These are phyloP conservation scores for Brasenia schreberi DNA, from an alignment of 164 flowering plant species.

Conservation along the genomic window DNA sequence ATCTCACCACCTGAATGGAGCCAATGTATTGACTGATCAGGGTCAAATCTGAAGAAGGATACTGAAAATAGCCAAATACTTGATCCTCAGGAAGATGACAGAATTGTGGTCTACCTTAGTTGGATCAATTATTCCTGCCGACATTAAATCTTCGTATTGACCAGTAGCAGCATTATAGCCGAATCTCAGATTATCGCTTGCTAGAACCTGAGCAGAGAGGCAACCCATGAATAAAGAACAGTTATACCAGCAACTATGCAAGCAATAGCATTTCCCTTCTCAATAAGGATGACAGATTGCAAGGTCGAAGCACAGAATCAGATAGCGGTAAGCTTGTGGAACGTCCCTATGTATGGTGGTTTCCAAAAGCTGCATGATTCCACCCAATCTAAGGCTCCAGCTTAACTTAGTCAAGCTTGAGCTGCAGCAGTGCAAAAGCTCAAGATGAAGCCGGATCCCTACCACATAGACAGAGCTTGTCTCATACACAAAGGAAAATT, in stretches of 20 bases:
- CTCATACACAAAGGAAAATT: too few species aligned
- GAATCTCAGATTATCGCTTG: constrained; percentile 52
- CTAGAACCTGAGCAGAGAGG: constrained; percentile 43
- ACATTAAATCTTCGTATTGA: constrained; percentile 82
- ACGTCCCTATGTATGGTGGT: too few species aligned
- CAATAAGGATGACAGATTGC: too few species aligned
- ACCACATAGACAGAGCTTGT: too few species aligned
- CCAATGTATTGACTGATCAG: neutral
- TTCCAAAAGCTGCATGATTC: too few species aligned
- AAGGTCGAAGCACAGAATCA: too few species aligned
- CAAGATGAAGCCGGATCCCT: too few species aligned
- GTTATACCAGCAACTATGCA: neutral
- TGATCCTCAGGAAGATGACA: neutral
- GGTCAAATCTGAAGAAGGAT: neutral
- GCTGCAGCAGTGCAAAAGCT: too few species aligned
- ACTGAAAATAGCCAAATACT: neutral
- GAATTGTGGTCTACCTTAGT: constrained; percentile 46
- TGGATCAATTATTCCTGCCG: constrained; percentile 94
- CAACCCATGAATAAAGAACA: neutral
- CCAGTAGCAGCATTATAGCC: constrained; percentile 98
- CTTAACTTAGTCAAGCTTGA: too few species aligned
- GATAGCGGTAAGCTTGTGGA: too few species aligned
- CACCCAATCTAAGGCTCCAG: too few species aligned
- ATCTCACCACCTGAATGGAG: constrained; percentile 59
- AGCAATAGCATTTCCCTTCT: too few species aligned